Evolutionary conservation across 306 rosid genomes (phyloP), one percentile per base, ranked within the genome.

Genomic region (Malus sieversii): DNA sequence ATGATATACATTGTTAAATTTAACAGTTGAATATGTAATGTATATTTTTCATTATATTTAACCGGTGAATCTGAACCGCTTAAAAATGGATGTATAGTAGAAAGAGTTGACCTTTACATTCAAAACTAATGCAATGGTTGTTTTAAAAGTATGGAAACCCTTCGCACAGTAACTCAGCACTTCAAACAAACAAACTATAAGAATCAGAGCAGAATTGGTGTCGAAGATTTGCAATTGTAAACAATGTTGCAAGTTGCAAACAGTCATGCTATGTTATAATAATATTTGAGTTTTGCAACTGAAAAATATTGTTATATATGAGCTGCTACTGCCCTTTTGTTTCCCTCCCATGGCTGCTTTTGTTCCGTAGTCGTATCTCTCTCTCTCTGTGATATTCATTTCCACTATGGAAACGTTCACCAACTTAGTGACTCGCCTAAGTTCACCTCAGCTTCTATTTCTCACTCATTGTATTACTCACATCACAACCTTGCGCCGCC

Each of bases 351-450:
- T 59, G 63, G 42, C 84, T 2, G 44, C 63, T 48, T 69, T 25
- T 62, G 23, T 32, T 71, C 65, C 55, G 19, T 53, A 53, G 51
- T 55, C 63, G 10, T 55, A 46, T 25, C 16, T 60, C 63, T 59
- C 75, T 18, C 30, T 45, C 40, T 35, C 6, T 65, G 8, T 20
- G 38, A 48, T 48, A 15, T 48, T 44, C 61, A 20, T 66, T 38
- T 38, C 40, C 70, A 72, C 74, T 76, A 92, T 93, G 98, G 76
- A 22, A 25, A 66, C 40, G 67, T 38, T 51, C 48, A 29, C 64
- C 32, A 55, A 33, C 84, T 70, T 32, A 58, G 76, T 32, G 58
- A 69, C 75, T 76, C 74, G 18, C 7, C 23, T 72, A 59, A 68
- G 51, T n/a, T 11, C 55, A 13, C 53, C 79, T 78, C 81, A 73